Percentiles rank a stretch among this genome's conserved stretches.
Evolutionary conservation across 2,329 filamentous ascomycete genomes (phyloP).

Genomic region (Phyllosticta citriasiana): DNA sequence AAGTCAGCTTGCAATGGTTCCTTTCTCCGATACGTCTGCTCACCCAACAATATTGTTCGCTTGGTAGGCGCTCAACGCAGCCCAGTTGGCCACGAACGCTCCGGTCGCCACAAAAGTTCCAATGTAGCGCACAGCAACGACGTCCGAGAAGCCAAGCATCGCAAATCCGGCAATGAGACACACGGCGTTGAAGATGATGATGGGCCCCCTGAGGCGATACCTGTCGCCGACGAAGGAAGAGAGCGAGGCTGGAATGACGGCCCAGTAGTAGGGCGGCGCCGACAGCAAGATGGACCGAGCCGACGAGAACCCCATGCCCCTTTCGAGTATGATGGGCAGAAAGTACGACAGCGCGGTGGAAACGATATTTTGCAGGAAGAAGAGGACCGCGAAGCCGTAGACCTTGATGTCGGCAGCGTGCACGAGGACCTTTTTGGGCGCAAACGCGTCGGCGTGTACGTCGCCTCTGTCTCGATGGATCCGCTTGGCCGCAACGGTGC

Average conservation of each 20-base stretch:
- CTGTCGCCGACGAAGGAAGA: constrained; percentile 54
- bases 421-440: constrained; percentile 43
- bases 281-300: constrained; percentile 48
- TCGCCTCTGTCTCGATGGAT: constrained; percentile 55
- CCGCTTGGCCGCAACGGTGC: constrained; percentile 44
- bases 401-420: constrained; percentile 52
- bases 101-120: constrained; percentile 58
- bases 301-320: constrained; percentile 36
- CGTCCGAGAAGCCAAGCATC: constrained; percentile 52
- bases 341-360: constrained; percentile 58
- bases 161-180: constrained; percentile 54
- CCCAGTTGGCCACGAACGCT: constrained; percentile 61
- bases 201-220: constrained; percentile 49
- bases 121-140: constrained; percentile 53
- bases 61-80: constrained; percentile 53
- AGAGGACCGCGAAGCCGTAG: constrained; percentile 54
- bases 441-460: constrained; percentile 46
- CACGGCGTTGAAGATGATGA: constrained; percentile 55
- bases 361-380: constrained; percentile 58
- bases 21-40: not conserved
- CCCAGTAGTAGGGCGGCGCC: constrained; percentile 59
- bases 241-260: constrained; percentile 52
- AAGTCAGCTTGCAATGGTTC: constrained; percentile 15
- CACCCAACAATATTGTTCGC: constrained; percentile 47
- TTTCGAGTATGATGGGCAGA: constrained; percentile 48